phyloP scores from a whole-genome alignment of 2,329 filamentous ascomycete species.

The Fusarium concolor region DNA sequence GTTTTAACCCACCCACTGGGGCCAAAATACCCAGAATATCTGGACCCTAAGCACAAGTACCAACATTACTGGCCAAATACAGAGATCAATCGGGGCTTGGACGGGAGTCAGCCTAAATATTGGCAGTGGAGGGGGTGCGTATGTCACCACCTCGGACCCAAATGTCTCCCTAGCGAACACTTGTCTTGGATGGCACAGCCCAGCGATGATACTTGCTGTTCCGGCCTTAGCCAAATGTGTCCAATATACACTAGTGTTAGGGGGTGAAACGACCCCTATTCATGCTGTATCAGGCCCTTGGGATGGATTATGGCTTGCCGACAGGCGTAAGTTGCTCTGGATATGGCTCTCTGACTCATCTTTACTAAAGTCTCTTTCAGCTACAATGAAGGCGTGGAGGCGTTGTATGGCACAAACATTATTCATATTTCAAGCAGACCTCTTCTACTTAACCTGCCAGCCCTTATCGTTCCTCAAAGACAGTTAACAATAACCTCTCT shows the following conservation, averaged over 20 bases:
- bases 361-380: background rate
- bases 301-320: slow-evolving; percentile 1
- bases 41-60: background rate
- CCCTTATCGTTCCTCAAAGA: background rate
- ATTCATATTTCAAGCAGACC: slow-evolving; percentile 1
- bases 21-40: rapidly evolving
- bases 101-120: background rate
- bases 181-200: too few species aligned
- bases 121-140: slow-evolving; percentile 22
- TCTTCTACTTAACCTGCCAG: background rate
- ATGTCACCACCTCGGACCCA: background rate
- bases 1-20: background rate
- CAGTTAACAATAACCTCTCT: background rate
- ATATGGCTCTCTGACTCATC: background rate
- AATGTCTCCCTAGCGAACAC: too few species aligned
- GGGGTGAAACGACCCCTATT: too few species aligned
- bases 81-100: rapidly evolving
- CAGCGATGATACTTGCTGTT: background rate
- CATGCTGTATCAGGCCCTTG: slow-evolving; percentile 5
- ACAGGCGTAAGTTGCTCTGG: background rate
- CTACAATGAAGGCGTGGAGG: background rate
- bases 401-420: slow-evolving; percentile 3
- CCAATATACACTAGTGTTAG: too few species aligned
- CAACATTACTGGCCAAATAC: background rate
- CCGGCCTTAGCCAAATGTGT: background rate